Evolutionary conservation across 805 yeast species (phyloP).

Genomic region (Yamadazyma nakazawae): DNA sequence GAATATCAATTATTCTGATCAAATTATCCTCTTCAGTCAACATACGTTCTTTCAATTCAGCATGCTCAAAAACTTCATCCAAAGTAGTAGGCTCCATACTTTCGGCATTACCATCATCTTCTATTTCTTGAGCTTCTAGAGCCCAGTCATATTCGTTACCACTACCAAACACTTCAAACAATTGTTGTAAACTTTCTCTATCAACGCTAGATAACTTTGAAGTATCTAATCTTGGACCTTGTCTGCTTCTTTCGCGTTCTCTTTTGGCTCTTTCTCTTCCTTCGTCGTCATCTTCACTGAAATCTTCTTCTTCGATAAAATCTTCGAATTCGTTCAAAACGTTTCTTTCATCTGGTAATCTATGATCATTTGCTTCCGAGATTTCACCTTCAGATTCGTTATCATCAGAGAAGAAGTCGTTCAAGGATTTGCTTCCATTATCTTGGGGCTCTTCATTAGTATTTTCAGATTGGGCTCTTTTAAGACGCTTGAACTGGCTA

Average conservation of each 20-base stretch:
- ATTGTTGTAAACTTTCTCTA: constrained; percentile 86
- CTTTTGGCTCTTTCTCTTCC: constrained; percentile 30
- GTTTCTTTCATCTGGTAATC: constrained; percentile 25
- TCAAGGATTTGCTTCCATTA: constrained; percentile 26
- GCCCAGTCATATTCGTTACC: constrained; percentile 99
- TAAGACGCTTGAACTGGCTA: constrained; percentile 72
- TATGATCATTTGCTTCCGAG: constrained; percentile 20
- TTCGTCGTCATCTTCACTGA: constrained; percentile 77
- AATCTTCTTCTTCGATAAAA: constrained; percentile 95
- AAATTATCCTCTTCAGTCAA: constrained; percentile 89
- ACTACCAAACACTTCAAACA: constrained; percentile 93
- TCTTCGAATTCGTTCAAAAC: constrained; percentile 86
- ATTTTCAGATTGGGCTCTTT: constrained; percentile 52
- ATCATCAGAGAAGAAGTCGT: constrained; percentile 67
- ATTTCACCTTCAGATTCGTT: constrained; percentile 29
- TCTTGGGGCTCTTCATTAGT: constrained; percentile 26
- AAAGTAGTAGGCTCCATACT: constrained; percentile 58
- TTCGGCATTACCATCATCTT: constrained; percentile 53
- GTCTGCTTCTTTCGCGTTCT: constrained; percentile 31
- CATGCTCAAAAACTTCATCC: constrained; percentile 90
- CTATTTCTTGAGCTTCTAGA: constrained; percentile 77
- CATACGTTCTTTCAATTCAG: constrained; percentile 86
- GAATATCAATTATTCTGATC: constrained; percentile 82
- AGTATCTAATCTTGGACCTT: constrained; percentile 50
- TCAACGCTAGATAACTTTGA: constrained; percentile 64